A percentile compares a stretch with the other conserved stretches of the same genome.
These are phyloP conservation scores for Fusarium nematophilum DNA, from an alignment of 2,329 filamentous ascomycete genomes.

Conservation along the genomic window DNA sequence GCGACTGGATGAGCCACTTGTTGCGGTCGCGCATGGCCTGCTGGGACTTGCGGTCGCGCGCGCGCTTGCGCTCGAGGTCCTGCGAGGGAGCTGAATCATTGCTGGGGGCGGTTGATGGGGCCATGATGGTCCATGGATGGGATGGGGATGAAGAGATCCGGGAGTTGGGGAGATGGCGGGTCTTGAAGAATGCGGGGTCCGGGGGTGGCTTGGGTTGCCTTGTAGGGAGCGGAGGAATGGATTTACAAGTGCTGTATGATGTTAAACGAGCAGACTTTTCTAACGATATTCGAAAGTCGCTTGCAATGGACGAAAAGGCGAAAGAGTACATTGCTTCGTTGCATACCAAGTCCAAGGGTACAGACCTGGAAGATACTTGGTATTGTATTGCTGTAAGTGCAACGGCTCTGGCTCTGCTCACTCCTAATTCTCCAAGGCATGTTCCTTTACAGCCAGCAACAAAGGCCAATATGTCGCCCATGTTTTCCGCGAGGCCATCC, in stretches of 20 bases:
- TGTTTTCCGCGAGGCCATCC: constrained; percentile 23
- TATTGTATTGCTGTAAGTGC: constrained; percentile 26
- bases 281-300: too few relatives aligned
- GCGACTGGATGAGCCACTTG: constrained; percentile 45
- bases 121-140: constrained; percentile 21
- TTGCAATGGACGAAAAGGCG: constrained; percentile 16
- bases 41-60: constrained; percentile 47
- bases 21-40: constrained; percentile 50
- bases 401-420: too few relatives aligned
- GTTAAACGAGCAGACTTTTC: too few relatives aligned
- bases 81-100: constrained; percentile 26
- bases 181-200: background rate
- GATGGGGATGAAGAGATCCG: background rate
- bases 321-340: constrained; percentile 14
- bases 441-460: constrained; percentile 32
- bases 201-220: background rate
- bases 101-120: constrained; percentile 11
- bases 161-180: background rate
- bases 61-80: constrained; percentile 47
- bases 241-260: too few relatives aligned
- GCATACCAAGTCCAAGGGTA: too few relatives aligned
- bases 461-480: constrained; percentile 29
- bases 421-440: constrained; percentile 22
- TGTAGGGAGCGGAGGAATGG: too few relatives aligned
- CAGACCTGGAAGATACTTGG: constrained; percentile 24